Percentiles rank a stretch among this genome's conserved stretches.
phyloP scores from a whole-genome alignment of 371 early-diverging fungal species.

The Mortierella sp. region DNA sequence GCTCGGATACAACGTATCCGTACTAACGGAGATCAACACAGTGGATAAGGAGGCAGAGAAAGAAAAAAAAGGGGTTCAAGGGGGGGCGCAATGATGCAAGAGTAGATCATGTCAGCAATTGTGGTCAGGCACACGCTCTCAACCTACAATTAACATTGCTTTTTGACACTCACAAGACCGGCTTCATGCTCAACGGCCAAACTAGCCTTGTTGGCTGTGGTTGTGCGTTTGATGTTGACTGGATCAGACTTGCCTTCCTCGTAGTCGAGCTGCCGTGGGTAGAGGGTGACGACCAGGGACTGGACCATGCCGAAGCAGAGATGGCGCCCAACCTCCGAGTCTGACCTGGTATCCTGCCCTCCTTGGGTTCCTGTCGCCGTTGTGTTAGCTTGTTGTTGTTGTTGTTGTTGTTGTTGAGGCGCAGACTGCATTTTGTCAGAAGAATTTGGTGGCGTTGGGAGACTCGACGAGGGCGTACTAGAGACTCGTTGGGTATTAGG shows the following conservation, averaged over 20 bases:
- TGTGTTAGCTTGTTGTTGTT: background rate
- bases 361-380: background rate
- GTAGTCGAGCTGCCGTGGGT: slow-evolving; percentile 39
- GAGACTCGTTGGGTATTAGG: too few relatives aligned
- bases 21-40: slow-evolving; percentile 15
- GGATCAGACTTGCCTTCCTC: slow-evolving; percentile 34
- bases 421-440: slow-evolving; percentile 1
- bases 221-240: slow-evolving; percentile 40
- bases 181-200: slow-evolving; percentile 31
- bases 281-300: slow-evolving; percentile 46
- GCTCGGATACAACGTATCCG: slow-evolving; percentile 35
- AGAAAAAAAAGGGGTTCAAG: slow-evolving; percentile 3
- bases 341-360: background rate
- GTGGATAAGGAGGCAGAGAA: background rate
- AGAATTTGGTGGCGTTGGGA: slow-evolving; percentile 17
- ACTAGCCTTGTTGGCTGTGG: slow-evolving; percentile 28
- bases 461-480: slow-evolving; percentile 1
- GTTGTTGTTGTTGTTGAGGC: background rate
- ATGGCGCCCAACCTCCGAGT: slow-evolving; percentile 17
- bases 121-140: background rate
- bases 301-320: slow-evolving; percentile 57
- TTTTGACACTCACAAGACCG: slow-evolving; percentile 26
- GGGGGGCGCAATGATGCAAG: background rate
- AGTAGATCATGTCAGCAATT: background rate
- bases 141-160: background rate